Percentiles rank a stretch among this genome's conserved stretches.
Evolutionary conservation across 176 grass and related monocot genomes (phyloP).

Genomic region (Musa troglodytarum): DNA sequence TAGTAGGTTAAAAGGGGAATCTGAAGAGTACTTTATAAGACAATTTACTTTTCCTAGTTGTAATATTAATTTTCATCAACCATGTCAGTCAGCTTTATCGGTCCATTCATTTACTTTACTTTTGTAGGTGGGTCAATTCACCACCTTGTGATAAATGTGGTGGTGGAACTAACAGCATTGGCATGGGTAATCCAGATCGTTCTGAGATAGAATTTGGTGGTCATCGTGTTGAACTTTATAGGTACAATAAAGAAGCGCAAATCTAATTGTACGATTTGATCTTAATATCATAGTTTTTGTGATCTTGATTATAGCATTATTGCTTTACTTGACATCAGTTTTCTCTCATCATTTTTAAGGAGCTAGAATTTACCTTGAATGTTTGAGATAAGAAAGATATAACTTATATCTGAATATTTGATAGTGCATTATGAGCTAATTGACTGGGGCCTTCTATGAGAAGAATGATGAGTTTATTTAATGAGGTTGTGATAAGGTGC

Average conservation of each 20-base stretch:
- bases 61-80: not conserved
- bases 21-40: not conserved
- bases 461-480: not conserved
- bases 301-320: not conserved
- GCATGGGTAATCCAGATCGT: constrained; percentile 60
- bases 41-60: not conserved
- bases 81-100: not conserved
- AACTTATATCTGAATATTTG: constrained; percentile 13
- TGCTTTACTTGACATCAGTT: too few relatives aligned
- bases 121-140: constrained; percentile 89
- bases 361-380: not conserved
- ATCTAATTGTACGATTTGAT: constrained; percentile 14
- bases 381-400: constrained; percentile 13
- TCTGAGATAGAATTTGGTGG: constrained; percentile 78
- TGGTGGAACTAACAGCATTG: constrained; percentile 46
- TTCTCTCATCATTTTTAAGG: too few relatives aligned
- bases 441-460: not conserved
- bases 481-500: not conserved
- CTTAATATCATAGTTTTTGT: constrained; percentile 11
- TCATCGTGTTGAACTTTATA: constrained; percentile 79
- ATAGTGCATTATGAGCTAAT: not conserved
- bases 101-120: not conserved
- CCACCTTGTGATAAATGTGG: constrained; percentile 69
- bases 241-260: constrained; percentile 35
- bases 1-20: too few relatives aligned